Evolutionary conservation across 2,329 filamentous ascomycete species (phyloP), one percentile per base, ranked within the genome.

Genomic region (Cladosporium phlei): DNA sequence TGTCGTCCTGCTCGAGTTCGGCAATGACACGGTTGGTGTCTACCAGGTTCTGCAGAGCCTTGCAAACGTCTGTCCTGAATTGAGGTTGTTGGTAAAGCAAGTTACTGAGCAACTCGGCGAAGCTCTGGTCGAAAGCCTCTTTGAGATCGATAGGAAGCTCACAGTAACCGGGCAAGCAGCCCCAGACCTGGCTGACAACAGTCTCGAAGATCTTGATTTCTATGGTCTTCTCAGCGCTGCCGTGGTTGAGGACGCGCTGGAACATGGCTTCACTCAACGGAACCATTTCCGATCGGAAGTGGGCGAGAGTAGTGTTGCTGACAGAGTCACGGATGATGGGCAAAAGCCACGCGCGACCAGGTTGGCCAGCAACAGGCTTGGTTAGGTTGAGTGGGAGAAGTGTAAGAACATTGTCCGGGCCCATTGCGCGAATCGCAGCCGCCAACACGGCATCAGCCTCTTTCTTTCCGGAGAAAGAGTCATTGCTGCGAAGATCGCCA

Each of bases 191-290:
- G 56, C 94, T 86, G 7, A 98, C 88, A 4, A 98, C 74, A 0
- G 93, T 97, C 69, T 98, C 91, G 64, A 93, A 98, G 49, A 98
- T 94, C 74, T 98, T 98, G 62, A 93, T 79, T 65, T 97, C 89
- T 78, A 95, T 90, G 0, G 88, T 93, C 75, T 95, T 96, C 62
- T 91, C 86, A 11, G 80, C 82, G 17, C 79, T 73, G 11, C 86
- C 87, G 58, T 94, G 86, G 52, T 95, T 85, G 37, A 95, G 72
- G 4, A 97, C 86, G 55, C 80, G 82, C 64, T 97, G 88, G 66
- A 91, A 96, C 75, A 98, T 86, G 39, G 79, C 71, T 64, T 95
- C 86, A 63, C 91, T 97, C 19, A 98, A 73, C 12, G 93, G 89
- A 5, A 96, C 82, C 66, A 98, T 82, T 59, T 94, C 88, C 3